Base-by-base conservation (phyloP, 2,329 filamentous ascomycete genomes). In the Cephalotrichum gorgonifer region DNA sequence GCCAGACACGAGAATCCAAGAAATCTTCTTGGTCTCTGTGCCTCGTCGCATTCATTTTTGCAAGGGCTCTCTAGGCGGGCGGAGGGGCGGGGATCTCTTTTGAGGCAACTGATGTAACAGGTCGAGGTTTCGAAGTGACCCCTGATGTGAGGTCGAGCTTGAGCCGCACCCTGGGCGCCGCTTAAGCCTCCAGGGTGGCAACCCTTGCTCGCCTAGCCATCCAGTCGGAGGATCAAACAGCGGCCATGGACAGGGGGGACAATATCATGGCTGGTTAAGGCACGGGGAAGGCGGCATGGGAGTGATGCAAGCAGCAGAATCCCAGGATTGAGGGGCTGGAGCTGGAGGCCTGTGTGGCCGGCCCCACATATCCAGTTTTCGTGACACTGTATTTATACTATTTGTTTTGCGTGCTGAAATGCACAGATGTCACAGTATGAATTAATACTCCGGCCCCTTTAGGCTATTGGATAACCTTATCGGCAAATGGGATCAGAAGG, bases 71-170 rank as follows among this genome's bases (percentile, higher is more conserved):
- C 15, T n/a, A 20, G 12, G 20, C 6, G 15, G 50, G 52, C 53
- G 42, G 52, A 57, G 52, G 55, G 55, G 52, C 53, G 58, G 52
- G 61, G 54, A 54, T n/a, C 17, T 31, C 11, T 39, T 57, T 62
- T 72, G 70, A 72, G 64, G 70, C 70, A 72, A 72, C 56, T 64
- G 57, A 63, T 73, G 70, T 63, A 67, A 73, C 70, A 68, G 50
- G 59, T 60, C 58, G 54, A 54, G 59, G 70, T 73, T 73, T 73
- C 70, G 68, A n/a, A n/a, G n/a, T n/a, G 28, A n/a, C 47, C 47
- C 47, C 47, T 49, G 47, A 38, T 23, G n/a, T 7, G 39, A 49
- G 26, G 46, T 45, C 27, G 39, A 31, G 25, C 25, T 17, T 42
- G 46, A 41, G 46, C 46, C 27, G 27, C 20, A 30, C 23, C 17